phyloP scores from a whole-genome alignment of 352 stramenopile genomes.

The Blastocystis sp. region DNA sequence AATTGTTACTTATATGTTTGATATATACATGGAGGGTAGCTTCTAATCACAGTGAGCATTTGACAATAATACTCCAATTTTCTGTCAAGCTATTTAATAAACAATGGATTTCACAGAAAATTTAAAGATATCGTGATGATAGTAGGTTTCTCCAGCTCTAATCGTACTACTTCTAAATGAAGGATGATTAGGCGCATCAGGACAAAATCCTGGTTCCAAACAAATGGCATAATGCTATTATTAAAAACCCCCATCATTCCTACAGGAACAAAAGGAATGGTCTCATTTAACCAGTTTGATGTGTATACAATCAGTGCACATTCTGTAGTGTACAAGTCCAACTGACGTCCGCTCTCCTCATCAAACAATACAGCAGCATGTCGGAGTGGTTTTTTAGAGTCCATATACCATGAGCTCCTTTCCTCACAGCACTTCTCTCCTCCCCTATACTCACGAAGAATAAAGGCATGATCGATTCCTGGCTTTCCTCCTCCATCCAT shows the following conservation, averaged over 20 bases:
- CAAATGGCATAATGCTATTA: conserved; percentile 62
- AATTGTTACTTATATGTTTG: too few relatives aligned
- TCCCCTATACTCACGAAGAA: not conserved
- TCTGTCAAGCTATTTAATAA: too few relatives aligned
- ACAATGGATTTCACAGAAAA: not conserved
- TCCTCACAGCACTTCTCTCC: not conserved
- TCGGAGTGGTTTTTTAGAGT: not conserved
- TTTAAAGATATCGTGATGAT: conserved; percentile 30
- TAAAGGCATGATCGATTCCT: conserved; percentile 66
- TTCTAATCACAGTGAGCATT: not conserved
- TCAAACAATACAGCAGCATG: conserved; percentile 9
- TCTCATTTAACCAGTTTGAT: conserved; percentile 60
- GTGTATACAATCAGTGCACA: conserved; percentile 67
- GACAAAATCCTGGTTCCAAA: conserved; percentile 59
- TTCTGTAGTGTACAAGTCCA: conserved; percentile 41
- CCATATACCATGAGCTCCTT: not conserved
- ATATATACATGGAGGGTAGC: not conserved
- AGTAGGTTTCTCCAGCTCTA: not conserved
- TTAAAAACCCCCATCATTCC: not conserved
- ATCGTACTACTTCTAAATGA: conserved; percentile 18
- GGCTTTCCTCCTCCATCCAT: conserved; percentile 29
- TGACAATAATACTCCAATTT: not conserved
- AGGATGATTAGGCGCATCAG: conserved; percentile 49
- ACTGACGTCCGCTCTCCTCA: conserved; percentile 48
- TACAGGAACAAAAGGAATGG: conserved; percentile 56